phyloP scores from a whole-genome alignment of 1,284 basidiomycete genomes.

The Trametes sp. region DNA sequence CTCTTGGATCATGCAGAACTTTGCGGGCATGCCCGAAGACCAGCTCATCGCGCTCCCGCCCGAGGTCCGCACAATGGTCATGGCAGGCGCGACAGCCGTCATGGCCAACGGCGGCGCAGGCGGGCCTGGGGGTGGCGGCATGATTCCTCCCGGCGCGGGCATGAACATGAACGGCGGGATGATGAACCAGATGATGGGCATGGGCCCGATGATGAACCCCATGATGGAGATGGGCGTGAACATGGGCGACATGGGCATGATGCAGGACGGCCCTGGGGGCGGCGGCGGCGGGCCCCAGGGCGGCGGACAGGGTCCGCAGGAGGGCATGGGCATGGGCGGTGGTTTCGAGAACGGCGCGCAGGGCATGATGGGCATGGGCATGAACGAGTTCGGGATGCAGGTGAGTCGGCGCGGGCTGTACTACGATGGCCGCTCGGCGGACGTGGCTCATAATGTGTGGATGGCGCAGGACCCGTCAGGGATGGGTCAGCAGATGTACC shows the following conservation, averaged over 20 bases:
- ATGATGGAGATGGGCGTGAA: constrained; percentile 58
- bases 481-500: constrained; percentile 65
- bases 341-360: constrained; percentile 36
- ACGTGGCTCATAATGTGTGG: constrained; percentile 33
- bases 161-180: constrained; percentile 47
- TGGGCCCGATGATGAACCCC: constrained; percentile 47
- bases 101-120: constrained; percentile 66
- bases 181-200: constrained; percentile 59
- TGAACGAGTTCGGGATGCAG: constrained; percentile 55
- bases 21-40: constrained; percentile 82
- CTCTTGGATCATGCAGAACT: constrained; percentile 61
- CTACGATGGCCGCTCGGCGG: background rate
- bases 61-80: constrained; percentile 84
- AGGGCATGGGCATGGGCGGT: constrained; percentile 53
- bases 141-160: constrained; percentile 57
- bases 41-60: constrained; percentile 77
- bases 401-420: constrained; percentile 45
- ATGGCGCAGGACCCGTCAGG: constrained; percentile 41
- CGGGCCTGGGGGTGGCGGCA: constrained; percentile 48
- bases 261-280: constrained; percentile 34
- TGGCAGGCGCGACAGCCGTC: constrained; percentile 77
- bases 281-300: constrained; percentile 35
- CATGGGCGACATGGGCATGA: constrained; percentile 50
- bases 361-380: constrained; percentile 46
- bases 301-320: constrained; percentile 30